Evolutionary conservation across 2,329 filamentous ascomycete species (phyloP).

Genomic region (Neonectria magnoliae): DNA sequence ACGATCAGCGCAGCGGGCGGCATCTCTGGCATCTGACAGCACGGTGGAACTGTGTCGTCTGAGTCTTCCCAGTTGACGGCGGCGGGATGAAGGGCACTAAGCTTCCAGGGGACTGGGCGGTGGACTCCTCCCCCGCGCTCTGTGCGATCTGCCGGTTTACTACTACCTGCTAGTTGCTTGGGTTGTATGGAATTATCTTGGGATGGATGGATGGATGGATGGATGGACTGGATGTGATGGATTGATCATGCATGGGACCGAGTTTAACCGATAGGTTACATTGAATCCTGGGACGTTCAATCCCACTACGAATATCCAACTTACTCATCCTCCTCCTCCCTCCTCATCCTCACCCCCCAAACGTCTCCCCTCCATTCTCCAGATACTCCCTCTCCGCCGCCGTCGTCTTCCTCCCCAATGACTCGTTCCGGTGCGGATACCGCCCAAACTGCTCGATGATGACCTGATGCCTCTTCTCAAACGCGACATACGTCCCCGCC

Average conservation of each 20-base stretch:
- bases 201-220: no score
- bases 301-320: no score
- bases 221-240: no score
- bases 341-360: slow-evolving; percentile 30
- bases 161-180: no score
- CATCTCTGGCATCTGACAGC: neutral
- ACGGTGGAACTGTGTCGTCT: neutral
- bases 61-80: neutral
- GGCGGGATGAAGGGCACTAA: neutral
- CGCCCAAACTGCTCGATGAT: slow-evolving; percentile 65
- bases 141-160: neutral
- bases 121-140: neutral
- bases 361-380: slow-evolving; percentile 54
- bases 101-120: neutral
- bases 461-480: slow-evolving; percentile 58
- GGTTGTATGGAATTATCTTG: no score
- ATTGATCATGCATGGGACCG: no score
- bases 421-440: slow-evolving; percentile 67
- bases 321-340: no score
- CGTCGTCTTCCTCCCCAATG: slow-evolving; percentile 59
- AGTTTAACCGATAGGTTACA: neutral
- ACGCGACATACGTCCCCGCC: slow-evolving; percentile 40
- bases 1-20: slow-evolving; percentile 4
- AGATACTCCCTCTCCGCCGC: slow-evolving; percentile 62
- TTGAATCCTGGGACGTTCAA: no score